Evolutionary conservation across 495 filamentous ascomycete genomes (phyloP).

Genomic region (Aspergillus carlsbadensis): DNA sequence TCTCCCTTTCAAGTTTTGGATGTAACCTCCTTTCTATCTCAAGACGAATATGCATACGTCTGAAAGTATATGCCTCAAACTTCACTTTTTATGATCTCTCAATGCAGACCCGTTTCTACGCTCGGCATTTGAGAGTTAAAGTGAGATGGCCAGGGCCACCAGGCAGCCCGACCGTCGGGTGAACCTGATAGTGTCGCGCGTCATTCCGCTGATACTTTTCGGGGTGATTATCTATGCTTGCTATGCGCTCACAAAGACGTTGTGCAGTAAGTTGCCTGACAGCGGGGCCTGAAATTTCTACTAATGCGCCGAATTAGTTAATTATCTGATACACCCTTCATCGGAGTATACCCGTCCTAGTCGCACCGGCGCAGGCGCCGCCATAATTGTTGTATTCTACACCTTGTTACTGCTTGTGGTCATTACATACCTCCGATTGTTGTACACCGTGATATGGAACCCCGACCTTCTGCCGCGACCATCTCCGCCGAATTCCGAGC

Average conservation of each 20-base stretch:
- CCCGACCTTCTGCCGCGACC: constrained; percentile 70
- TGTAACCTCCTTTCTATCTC: background rate
- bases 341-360: constrained; percentile 37
- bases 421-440: constrained; percentile 66
- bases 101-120: constrained; percentile 17
- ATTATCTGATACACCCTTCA: constrained; percentile 58
- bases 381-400: constrained; percentile 69
- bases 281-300: background rate
- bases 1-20: background rate
- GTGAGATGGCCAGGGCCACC: constrained; percentile 31
- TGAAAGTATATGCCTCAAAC: background rate
- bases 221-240: constrained; percentile 60
- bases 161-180: constrained; percentile 35
- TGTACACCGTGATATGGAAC: constrained; percentile 60
- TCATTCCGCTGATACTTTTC: constrained; percentile 59
- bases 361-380: constrained; percentile 58
- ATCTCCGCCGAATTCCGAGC: constrained; percentile 22
- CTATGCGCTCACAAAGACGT: constrained; percentile 57
- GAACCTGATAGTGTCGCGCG: constrained; percentile 52
- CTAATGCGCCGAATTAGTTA: constrained; percentile 44
- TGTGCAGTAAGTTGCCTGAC: constrained; percentile 51
- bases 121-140: constrained; percentile 11
- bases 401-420: constrained; percentile 64
- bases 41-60: constrained; percentile 14
- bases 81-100: background rate